Base-by-base conservation (phyloP, 2,329 filamentous ascomycete species). In the Plectosphaerella sp. region DNA sequence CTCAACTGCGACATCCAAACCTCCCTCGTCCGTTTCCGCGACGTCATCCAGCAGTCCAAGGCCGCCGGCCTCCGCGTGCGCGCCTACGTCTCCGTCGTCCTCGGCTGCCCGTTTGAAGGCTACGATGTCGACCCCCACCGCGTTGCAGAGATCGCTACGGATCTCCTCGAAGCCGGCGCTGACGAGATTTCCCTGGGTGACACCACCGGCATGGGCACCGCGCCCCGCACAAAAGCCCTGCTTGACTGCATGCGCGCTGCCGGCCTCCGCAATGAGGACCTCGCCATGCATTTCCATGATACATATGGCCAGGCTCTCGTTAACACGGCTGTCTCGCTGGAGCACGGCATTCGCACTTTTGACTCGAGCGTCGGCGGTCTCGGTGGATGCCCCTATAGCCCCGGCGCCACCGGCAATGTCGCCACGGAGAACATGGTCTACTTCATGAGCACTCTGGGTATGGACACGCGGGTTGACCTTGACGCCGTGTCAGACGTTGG, bases 171-270 rank as follows among this genome's bases (percentile, higher is more conserved):
- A 63, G 89, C 93, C 76, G 92, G 92, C 16, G 92, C 90, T 18
- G 90, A 96, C 64, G 91, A 96, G 75, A 91, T 97, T 59, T 89
- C 88, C 2, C 80, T 96, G 1, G 91, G 91, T 7, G 92, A 96
- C 64, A 97, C 92, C 0, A 93, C 91, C 0, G 92, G 92, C 16
- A 91, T 95, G 80, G 92, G 91, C 33, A 95, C 89, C 0, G 86
- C 84, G n/a, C 85, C 84, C 16, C 75, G 83, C 52, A 90, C 87
- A 3, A 73, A 76, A 51, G 80, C 82, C 52, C 72, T 91, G 46
- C 73, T 91, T 53, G 77, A 78, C 57, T 84, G 84, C 52, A 72
- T 91, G 68, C 69, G 76, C 9, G 79, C 83, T 1, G 87, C 87
- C 2, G 87, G 86, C 1, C 78, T 95, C 16, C 78, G 86, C 18